Base-by-base conservation (phyloP, 2,329 filamentous ascomycete genomes). In the Curvularia spicifera region DNA sequence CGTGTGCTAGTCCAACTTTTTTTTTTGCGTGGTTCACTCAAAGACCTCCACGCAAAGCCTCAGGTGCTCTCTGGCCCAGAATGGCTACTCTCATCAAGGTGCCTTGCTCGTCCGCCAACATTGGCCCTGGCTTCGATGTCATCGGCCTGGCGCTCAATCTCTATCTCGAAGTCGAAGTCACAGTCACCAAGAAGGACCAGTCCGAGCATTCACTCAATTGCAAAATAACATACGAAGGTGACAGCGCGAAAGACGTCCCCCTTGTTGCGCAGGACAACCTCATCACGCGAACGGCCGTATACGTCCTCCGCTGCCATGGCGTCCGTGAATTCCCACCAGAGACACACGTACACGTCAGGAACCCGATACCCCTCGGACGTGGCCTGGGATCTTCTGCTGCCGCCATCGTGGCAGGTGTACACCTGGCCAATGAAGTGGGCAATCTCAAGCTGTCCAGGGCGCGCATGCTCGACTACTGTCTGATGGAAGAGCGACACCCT, bases 91-190 rank as follows among this genome's bases (percentile, higher is more conserved):
- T 90, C 68, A 91, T 93, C 83, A 87, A 85, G 80, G 91, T 92
- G 61, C 94, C 94, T 65, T 96, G 91, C 81, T 98, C 94, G 60
- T 97, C 93, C 61, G 94, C 94, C 80, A 98, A 98, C 83, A 97
- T 98, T 75, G 94, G 83, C 68, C 94, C 94, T 48, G 94, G 94
- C 58, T 99, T 98, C 83, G 94, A 99, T 82, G 94, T 97, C 71
- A 97, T 98, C 76, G 92, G 95, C 68, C 89, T 99, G 61, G 94
- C 94, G 8, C 85, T 99, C 67, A 96, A 93, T 66, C 88, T 97
- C 78, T 96, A 94, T 81, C 90, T 99, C 65, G 93, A 97, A 81
- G 83, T 98, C 56, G 85, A 88, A 64, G 90, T 98, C 76, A 91
- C 88, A 63, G 84, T 96, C 72, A 82, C 86, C 58, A 69, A 73